Conservation (phyloP, 768 basidiomycete species). For the Mycena epipterygia region DNA sequence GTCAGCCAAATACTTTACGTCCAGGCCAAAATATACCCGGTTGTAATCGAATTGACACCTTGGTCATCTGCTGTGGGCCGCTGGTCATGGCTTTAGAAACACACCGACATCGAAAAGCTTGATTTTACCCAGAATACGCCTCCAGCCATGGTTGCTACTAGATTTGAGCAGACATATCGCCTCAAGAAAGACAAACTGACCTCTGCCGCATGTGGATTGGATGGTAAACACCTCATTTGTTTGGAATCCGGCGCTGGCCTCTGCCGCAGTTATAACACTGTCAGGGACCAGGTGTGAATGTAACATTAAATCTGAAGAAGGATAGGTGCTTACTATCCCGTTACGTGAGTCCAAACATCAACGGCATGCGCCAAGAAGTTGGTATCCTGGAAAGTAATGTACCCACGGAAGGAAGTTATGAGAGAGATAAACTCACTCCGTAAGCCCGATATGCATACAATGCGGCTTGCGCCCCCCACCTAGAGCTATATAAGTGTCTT, state of each 20-base stretch:
- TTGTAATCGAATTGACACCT: conserved; percentile 64
- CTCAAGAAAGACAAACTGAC: conserved; percentile 42
- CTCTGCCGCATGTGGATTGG: conserved; percentile 57
- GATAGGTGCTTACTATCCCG: too few species aligned
- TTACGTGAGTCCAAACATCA: too few species aligned
- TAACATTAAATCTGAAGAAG: background rate
- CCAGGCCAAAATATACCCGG: conserved; percentile 52
- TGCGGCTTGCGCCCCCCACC: too few species aligned
- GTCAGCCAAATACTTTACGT: background rate
- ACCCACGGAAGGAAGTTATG: background rate
- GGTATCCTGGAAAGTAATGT: background rate
- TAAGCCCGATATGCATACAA: too few species aligned
- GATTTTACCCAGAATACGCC: conserved; percentile 66
- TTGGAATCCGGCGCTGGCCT: too few species aligned
- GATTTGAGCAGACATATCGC: background rate
- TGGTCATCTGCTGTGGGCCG: conserved; percentile 59
- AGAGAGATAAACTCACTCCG: background rate
- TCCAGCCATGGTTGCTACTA: conserved; percentile 62
- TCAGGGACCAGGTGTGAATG: too few species aligned
- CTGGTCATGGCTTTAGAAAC: conserved; percentile 38
- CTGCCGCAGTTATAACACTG: too few species aligned
- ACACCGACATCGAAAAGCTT: background rate
- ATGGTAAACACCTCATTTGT: conserved; percentile 45
- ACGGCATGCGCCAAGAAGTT: conserved; percentile 55
- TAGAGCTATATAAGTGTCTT: too few species aligned